Base-by-base conservation (phyloP, 352 stramenopile species). In the Phytophthora fragariae region DNA sequence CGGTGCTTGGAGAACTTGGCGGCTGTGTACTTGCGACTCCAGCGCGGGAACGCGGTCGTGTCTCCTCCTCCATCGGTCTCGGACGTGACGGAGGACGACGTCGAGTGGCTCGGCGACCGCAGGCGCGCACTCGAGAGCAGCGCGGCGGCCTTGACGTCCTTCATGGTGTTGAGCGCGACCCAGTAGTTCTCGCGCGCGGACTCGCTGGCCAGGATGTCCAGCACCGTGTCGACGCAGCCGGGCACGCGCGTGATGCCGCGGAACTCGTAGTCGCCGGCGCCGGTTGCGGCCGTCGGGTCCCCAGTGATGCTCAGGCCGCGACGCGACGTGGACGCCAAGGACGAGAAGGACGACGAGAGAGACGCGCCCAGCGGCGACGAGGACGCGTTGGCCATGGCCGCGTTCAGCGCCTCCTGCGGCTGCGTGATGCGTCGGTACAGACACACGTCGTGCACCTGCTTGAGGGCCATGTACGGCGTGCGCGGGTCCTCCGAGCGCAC, bases 141-240 rank as follows among this genome's bases (percentile, higher is more conserved):
- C 37, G 81, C 79, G 56, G 77, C 76, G 24, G 84, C 73, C n/a
- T 86, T 77, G 33, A 94, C 68, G 5, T 89, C 81, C 37, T 82
- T 82, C 49, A 90, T 79, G 44, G 82, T 91, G 68, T 94, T 92
- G 47, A 90, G 74, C 57, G 84, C 84, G 17, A 89, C 75, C 87
- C 87, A 94, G 80, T 91, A 92, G 53, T 82, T 83, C 61, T 92
- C 85, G 24, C 87, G 85, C 29, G 81, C 75, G 19, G 83, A 79
- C 33, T 92, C 83, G 44, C 82, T 78, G 7, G 87, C 77, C 31
- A 94, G 72, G 17, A 90, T 64, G 33, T 84, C 83, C 57, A 94
- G 53, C 21, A 94, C 70, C 2, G 76, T 82, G 37, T 94, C 82
- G 1, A 92, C 63, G 17, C 67, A 82, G 9, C 87, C 87, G 9